Evolutionary conservation across 805 yeast species (phyloP), one percentile per base, ranked within the genome.

Genomic region (Schwanniomyces pseudopolymorphus): DNA sequence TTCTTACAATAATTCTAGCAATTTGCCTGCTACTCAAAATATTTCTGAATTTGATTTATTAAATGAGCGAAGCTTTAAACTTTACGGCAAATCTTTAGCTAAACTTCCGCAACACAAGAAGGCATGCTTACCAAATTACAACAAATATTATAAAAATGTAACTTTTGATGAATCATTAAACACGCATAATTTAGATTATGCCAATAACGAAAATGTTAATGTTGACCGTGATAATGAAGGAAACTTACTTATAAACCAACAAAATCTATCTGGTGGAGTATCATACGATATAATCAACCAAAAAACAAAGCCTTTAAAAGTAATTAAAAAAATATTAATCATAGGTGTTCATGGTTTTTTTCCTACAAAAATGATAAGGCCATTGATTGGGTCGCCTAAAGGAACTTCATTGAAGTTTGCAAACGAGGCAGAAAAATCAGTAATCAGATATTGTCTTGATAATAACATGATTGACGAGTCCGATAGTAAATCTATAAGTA

Each of bases 341-440:
- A 81, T 92, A 48, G 99, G 99, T 0, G 91, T 92, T 1, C 99
- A 92, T 68, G 99, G 99, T 0, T 92, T 91, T 59, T 92, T 94
- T 70, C 99, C 99, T 0, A 87, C 89, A 1, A 81, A 79, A 51
- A 83, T 89, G 76, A 73, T 94, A 54, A 70, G 99, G 43, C 90
- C 96, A 0, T 59, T 92, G 13, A 83, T 92, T 43, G 99, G 99
- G 2, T 90, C 91, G 51, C 99, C 99, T 3, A 94, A 95, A 17
- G 99, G 99, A 0, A 92, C 99, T 0, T 92, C 98, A 0, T 75
- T 85, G 39, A 85, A 86, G 60, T 94, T 92, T 66, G 89, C 96
- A 27, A 84, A 81, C 52, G 97, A 90, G 58, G 97, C 97, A 0
- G 98, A 90, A 8, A 74, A 74, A 47, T 84, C 91, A 0, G 78